phyloP scores from a whole-genome alignment of 306 rosid species.

The Vigna trinervia region DNA sequence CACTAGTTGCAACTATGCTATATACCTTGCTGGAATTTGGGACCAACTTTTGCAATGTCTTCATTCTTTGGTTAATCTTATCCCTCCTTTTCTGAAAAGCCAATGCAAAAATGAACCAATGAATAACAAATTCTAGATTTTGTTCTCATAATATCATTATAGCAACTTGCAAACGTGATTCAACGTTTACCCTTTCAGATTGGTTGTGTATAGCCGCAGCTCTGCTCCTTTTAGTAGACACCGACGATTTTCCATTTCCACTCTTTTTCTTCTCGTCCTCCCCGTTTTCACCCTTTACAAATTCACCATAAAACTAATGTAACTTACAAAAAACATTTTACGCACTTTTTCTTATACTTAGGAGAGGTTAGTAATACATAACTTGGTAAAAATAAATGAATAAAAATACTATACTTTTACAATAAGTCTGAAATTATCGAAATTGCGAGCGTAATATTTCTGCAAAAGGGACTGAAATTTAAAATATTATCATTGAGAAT shows the following conservation, averaged over 20 bases:
- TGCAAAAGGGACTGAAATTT: neutral
- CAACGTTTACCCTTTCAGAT: conserved; percentile 80
- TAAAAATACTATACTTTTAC: neutral
- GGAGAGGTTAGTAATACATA: neutral
- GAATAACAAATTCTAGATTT: conserved; percentile 30
- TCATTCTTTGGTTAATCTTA: conserved; percentile 96
- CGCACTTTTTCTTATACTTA: too few species aligned
- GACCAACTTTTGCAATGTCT: conserved; percentile 95
- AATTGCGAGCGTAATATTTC: neutral
- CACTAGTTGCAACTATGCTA: conserved; percentile 46
- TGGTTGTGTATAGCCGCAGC: conserved; percentile 93
- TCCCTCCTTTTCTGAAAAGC: conserved; percentile 90
- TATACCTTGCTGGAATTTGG: conserved; percentile 97
- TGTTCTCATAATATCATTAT: conserved; percentile 9
- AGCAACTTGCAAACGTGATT: conserved; percentile 13
- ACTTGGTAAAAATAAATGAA: neutral
- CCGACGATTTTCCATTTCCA: conserved; percentile 60
- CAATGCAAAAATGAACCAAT: conserved; percentile 27
- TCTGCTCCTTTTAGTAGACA: conserved; percentile 76
- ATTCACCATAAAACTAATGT: neutral
- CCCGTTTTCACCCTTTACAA: conserved; percentile 54
- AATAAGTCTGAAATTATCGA: neutral
- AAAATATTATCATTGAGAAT: neutral
- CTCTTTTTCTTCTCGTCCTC: conserved; percentile 58
- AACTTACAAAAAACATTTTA: too few species aligned